A percentile compares a stretch with the other conserved stretches of the same genome.
Evolutionary conservation across 495 filamentous ascomycete genomes (phyloP).

Genomic region (Trichodelitschia bisporula): DNA sequence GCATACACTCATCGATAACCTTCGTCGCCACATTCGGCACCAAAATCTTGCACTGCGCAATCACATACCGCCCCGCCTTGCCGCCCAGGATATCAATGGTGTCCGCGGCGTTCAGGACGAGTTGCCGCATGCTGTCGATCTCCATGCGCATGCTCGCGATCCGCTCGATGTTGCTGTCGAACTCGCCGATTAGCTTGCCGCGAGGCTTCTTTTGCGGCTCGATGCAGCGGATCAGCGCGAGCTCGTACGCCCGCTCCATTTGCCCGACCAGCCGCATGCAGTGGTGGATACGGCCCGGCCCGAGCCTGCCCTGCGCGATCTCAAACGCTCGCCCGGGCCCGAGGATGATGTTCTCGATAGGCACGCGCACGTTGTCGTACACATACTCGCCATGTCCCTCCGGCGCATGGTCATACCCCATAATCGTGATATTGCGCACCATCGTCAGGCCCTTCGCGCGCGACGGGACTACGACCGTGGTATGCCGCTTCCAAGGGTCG

Average conservation of each 20-base stretch:
- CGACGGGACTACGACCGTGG: constrained; percentile 16
- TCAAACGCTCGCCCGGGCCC: constrained; percentile 20
- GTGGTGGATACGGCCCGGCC: constrained; percentile 20
- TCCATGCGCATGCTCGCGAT: constrained; percentile 18
- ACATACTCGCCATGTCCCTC: constrained; percentile 20
- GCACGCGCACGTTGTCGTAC: constrained; percentile 18
- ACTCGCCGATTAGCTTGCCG: constrained; percentile 17
- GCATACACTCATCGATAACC: constrained; percentile 20
- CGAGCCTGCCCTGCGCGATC: constrained; percentile 19
- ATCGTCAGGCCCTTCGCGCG: constrained; percentile 15
- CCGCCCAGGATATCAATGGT: constrained; percentile 17
- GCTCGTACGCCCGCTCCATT: constrained; percentile 17
- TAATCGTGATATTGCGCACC: constrained; percentile 17
- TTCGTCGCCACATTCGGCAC: constrained; percentile 14
- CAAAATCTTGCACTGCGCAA: constrained; percentile 19
- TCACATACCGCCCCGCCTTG: constrained; percentile 17
- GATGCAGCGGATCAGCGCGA: constrained; percentile 15
- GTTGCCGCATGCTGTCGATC: constrained; percentile 14
- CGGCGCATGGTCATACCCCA: constrained; percentile 20
- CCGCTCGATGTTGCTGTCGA: constrained; percentile 20
- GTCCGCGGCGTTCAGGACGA: constrained; percentile 19
- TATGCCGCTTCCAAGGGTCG: constrained; percentile 16
- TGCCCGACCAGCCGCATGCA: constrained; percentile 20
- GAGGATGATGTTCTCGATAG: constrained; percentile 17
- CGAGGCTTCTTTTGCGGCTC: constrained; percentile 17